Percentiles rank a stretch among this genome's conserved stretches.
Evolutionary conservation across 2,329 filamentous ascomycete species (phyloP).

Genomic region (Cryphonectria naterciae): DNA sequence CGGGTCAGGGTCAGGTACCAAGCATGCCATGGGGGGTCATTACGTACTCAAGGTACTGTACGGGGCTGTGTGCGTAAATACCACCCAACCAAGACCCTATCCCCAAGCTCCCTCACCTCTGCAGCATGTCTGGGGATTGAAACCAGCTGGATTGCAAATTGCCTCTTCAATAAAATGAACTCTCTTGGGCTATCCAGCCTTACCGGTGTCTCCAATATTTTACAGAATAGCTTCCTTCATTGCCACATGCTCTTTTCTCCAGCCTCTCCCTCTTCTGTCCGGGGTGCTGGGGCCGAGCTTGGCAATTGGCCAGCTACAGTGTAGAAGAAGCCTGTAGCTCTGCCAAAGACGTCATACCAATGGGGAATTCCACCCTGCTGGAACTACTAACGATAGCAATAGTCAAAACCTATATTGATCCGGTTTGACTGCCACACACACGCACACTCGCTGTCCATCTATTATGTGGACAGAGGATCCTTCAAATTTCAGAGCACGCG

Average conservation of each 20-base stretch:
- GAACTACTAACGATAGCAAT: neutral
- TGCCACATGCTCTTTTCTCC: too few relatives aligned
- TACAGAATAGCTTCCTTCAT: too few relatives aligned
- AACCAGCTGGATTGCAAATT: too few relatives aligned
- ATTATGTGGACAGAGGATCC: neutral
- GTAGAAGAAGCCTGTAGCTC: neutral
- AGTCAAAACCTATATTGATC: neutral
- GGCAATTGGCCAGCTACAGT: neutral
- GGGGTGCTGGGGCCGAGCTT: neutral
- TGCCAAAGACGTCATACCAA: conserved; percentile 6
- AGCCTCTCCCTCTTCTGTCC: neutral
- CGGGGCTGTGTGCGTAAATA: neutral
- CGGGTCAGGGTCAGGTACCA: conserved; percentile 2
- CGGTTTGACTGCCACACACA: neutral
- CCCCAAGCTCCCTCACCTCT: too few relatives aligned
- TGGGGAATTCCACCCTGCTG: neutral
- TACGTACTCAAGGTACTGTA: neutral
- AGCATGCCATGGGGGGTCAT: neutral
- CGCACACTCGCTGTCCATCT: neutral
- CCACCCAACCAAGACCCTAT: neutral
- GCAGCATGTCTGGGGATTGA: neutral
- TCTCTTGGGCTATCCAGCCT: neutral
- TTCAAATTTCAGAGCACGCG: neutral
- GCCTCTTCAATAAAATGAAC: neutral
- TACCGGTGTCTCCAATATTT: too few relatives aligned